A percentile compares a stretch with the other conserved stretches of the same genome.
These are phyloP conservation scores for Musa acuminata DNA, from an alignment of 176 grass and related monocot genomes.

Conservation along the genomic window DNA sequence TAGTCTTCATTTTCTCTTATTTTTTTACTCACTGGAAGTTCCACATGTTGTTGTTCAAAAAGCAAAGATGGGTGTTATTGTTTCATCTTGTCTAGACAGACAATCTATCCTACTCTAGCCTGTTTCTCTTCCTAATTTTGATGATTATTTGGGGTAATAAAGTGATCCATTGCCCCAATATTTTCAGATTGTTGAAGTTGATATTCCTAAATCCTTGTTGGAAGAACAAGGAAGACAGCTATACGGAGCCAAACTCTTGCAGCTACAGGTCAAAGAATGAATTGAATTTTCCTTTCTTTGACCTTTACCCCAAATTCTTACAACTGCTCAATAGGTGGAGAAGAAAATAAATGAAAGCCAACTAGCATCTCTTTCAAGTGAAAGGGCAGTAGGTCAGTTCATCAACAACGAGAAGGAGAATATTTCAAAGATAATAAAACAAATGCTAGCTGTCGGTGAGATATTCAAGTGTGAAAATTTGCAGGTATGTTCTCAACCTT, in stretches of 20 bases:
- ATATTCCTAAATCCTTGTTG: conserved; percentile 82
- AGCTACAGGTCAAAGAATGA: conserved; percentile 60
- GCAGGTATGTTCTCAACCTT: conserved; percentile 40
- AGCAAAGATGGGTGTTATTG: background rate
- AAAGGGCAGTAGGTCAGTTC: conserved; percentile 60
- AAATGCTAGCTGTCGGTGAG: conserved; percentile 86
- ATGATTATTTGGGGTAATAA: background rate
- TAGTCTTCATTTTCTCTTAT: conserved; percentile 6
- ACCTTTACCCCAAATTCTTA: background rate
- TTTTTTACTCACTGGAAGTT: background rate
- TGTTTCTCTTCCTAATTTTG: background rate
- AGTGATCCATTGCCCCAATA: conserved; percentile 11
- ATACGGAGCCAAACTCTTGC: conserved; percentile 83
- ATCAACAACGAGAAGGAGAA: conserved; percentile 68
- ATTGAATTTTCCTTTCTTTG: background rate
- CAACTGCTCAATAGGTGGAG: conserved; percentile 38
- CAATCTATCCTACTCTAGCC: background rate
- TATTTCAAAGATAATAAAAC: conserved; percentile 75
- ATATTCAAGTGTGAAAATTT: conserved; percentile 94
- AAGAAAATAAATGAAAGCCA: conserved; percentile 80
- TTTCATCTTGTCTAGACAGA: background rate
- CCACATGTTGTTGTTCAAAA: background rate
- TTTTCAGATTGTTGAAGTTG: conserved; percentile 82
- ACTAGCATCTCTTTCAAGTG: conserved; percentile 56
- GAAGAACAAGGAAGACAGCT: conserved; percentile 94